Percentiles rank a stretch among this genome's conserved stretches.
Conservation (phyloP, 2,329 filamentous ascomycete genomes). For the Phialophora chinensis region DNA sequence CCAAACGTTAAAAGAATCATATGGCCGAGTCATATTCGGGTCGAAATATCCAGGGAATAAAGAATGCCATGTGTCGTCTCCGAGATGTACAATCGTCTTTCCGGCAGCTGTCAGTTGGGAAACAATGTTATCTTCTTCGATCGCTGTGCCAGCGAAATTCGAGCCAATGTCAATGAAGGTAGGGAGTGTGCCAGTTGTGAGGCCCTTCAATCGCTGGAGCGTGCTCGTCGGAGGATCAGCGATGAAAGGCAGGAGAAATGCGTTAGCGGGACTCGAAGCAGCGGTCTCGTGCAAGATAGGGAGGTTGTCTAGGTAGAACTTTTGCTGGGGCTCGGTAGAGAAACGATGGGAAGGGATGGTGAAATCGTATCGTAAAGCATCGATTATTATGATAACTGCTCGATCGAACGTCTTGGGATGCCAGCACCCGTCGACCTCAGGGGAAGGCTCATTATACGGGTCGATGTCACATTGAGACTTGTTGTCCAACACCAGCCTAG, state of each 20-base stretch:
- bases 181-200: conserved; percentile 93
- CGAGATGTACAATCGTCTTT: conserved; percentile 86
- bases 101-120: conserved; percentile 68
- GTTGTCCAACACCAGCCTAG: conserved; percentile 77
- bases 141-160: conserved; percentile 92
- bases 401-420: conserved; percentile 92
- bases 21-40: conserved; percentile 80
- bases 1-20: conserved; percentile 98
- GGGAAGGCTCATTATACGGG: conserved; percentile 58
- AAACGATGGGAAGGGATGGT: conserved; percentile 73
- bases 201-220: conserved; percentile 85
- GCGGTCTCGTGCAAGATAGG: conserved; percentile 86
- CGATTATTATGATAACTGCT: conserved; percentile 86
- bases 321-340: conserved; percentile 52
- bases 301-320: conserved; percentile 84
- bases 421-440: conserved; percentile 78
- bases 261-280: conserved; percentile 73
- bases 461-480: conserved; percentile 72
- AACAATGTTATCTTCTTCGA: conserved; percentile 86
- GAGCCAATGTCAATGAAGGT: conserved; percentile 94
- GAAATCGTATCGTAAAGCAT: conserved; percentile 96
- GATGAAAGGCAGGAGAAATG: conserved; percentile 92
- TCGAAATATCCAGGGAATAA: conserved; percentile 95
- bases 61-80: conserved; percentile 97
- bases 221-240: conserved; percentile 96